Base-by-base conservation (phyloP, 371 early-diverging fungal genomes). In the Capillidium rhysosporum region DNA sequence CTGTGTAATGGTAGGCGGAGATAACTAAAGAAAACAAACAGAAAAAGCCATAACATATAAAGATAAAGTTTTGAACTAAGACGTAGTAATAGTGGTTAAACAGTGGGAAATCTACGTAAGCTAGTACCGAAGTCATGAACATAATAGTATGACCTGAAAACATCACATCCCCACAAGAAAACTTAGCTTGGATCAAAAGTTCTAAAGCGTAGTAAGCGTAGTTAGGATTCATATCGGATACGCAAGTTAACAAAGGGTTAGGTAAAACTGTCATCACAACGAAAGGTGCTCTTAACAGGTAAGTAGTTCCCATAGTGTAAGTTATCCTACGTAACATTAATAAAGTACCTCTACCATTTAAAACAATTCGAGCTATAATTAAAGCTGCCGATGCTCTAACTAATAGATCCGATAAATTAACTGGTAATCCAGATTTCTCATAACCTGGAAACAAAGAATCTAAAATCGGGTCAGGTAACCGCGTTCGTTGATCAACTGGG, bases 131-230 rank as follows among this genome's bases (percentile, higher is more conserved):
- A 25, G 41, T 24, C 23, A 40, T 39, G 26, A 40, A 52, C 40
- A 52, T 52, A 25, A 52, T 41, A 26, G 52, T 52, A 38, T 52
- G 52, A 2, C 52, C 52, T 1, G 52, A 52, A 21, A 40, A 52
- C 40, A 52, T 24, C 1, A 52, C 21, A 40, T 52, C 52, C 4
- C 52, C 52, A 28, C 52, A 52, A n/a, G 52, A 40, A 7, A 24
- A 9, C 26, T 52, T 52, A 10, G 7, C 25, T 26, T 52, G 52
- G n/a, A 52, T n/a, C 41, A 52, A 21, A 18, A 52, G 10, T 8
- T n/a, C 7, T 8, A 52, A 1, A 8, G 41, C 28, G 41, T 52
- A 16, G 9, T 7, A 16, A 16, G 34, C 9, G 21, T 25, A 16
- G 21, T 28, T 31, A 2, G 51, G 40, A 7, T 34, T 34, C 14